phyloP scores from a whole-genome alignment of 176 grass and related monocot species.

The Carex myosuroides region DNA sequence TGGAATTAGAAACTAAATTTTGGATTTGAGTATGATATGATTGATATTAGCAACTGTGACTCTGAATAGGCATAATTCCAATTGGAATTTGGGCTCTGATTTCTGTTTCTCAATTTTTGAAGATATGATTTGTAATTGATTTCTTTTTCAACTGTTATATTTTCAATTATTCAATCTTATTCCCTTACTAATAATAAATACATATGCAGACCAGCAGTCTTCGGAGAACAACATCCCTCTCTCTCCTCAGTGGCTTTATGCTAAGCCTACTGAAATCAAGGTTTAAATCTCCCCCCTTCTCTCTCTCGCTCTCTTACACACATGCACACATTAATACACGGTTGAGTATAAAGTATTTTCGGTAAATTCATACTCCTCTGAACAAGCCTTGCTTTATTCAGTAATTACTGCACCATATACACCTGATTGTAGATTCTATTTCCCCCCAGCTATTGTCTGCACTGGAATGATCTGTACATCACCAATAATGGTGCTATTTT shows the following conservation, averaged over 20 bases:
- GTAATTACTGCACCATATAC: neutral
- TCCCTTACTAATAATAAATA: constrained; percentile 6
- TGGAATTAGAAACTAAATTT: neutral
- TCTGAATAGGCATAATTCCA: neutral
- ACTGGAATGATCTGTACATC: neutral
- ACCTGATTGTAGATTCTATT: neutral
- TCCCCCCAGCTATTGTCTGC: neutral
- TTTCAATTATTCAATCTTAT: neutral
- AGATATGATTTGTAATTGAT: neutral
- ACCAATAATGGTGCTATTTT: neutral
- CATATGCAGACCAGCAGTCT: constrained; percentile 61
- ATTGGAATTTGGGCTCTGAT: neutral
- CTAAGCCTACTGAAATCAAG: constrained; percentile 81
- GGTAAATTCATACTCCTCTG: neutral
- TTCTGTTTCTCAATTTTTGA: constrained; percentile 25
- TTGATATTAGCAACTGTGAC: neutral
- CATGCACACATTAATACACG: neutral
- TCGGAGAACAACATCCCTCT: constrained; percentile 91
- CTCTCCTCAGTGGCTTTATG: constrained; percentile 94
- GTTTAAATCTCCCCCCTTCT: constrained; percentile 12
- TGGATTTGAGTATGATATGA: neutral
- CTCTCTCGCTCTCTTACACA: neutral
- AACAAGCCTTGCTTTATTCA: neutral
- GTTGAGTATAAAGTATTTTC: neutral
- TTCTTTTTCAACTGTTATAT: neutral